Evolutionary conservation across 1,284 basidiomycete genomes (phyloP), one percentile per base, ranked within the genome.

Genomic region (Apiotrichum montevideense): DNA sequence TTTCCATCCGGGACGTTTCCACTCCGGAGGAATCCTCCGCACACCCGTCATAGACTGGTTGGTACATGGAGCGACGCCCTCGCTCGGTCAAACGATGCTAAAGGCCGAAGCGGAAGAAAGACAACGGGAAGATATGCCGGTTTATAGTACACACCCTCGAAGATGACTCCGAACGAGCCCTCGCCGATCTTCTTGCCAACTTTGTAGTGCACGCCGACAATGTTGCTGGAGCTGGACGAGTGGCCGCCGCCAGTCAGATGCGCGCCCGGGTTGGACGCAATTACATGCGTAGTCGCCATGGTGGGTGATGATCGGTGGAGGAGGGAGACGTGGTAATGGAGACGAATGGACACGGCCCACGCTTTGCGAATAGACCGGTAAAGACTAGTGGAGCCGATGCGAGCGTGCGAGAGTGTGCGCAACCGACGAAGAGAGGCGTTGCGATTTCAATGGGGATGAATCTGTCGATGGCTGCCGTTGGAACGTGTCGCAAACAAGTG

Each of bases 161-260:
- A 96, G 79, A 97, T 95, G 80, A 96, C 91, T 72, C 93, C 93
- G 75, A 97, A 97, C 37, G 88, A 91, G 62, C 91, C 91, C 69
- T 82, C 80, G 35, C 81, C 82, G 64, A 84, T 84, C 77, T 84
- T 84, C 67, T 82, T 80, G 56, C 82, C 82, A 44, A 84, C 82
- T 53, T 80, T 78, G 74, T 82, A 84, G 72, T 84, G 82, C 7
- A 83, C 82, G 51, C 80, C 77, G 46, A 79, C 77, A 47, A 79
- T 76, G 61, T 78, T 78, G 65, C 72, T 75, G 47, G 75, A 77
- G 63, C 68, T 72, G 21, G 68, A 70, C 14, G 71, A 73, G 57
- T 73, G 70, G 40, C 63, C 63, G 13, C 67, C 65, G 40, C 69
- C 61, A 5, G 72, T 67, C 48, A 74, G 70, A 55, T 74, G 71